These are phyloP conservation scores for Kluyveromyces sp. DNA, from an alignment of 1,139 yeast genomes.

Conservation along the genomic window DNA sequence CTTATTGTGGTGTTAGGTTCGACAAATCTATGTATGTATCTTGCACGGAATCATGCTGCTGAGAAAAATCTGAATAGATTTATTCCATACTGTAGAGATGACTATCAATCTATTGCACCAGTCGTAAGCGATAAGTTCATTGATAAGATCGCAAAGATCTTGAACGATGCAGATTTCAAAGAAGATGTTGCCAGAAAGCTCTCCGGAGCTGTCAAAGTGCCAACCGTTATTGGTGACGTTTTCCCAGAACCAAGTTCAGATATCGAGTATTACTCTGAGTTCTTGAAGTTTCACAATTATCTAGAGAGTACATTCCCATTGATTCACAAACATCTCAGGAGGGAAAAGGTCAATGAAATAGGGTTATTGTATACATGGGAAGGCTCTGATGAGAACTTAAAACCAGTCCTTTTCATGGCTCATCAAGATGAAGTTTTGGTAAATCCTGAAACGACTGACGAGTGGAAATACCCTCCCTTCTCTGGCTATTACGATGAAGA, in stretches of 20 bases:
- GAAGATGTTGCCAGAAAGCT: conserved; percentile 37
- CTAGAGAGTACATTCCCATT: conserved; percentile 47
- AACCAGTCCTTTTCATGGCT: conserved; percentile 62
- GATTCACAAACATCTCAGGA: conserved; percentile 37
- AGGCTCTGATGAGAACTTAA: conserved; percentile 43
- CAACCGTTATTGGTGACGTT: conserved; percentile 56
- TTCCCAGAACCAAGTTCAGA: conserved; percentile 36
- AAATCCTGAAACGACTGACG: conserved; percentile 41
- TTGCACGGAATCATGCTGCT: no score
- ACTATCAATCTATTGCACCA: conserved; percentile 2
- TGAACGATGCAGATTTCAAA: conserved; percentile 36
- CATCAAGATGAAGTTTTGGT: conserved; percentile 79
- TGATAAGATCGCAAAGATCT: conserved; percentile 21
- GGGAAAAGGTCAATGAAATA: conserved; percentile 43
- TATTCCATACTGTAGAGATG: conserved; percentile 3
- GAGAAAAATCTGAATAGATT: neutral
- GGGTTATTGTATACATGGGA: conserved; percentile 60
- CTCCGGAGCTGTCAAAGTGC: conserved; percentile 49
- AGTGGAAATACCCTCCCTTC: conserved; percentile 63
- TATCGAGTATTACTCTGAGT: conserved; percentile 26
- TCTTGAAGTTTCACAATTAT: conserved; percentile 43
- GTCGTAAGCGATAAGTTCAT: neutral
- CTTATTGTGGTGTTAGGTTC: neutral
- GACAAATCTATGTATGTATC: no score
- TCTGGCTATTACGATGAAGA: conserved; percentile 56